Conservation (phyloP, 139 green algal species). For the Pseudopediastrum boryanum region DNA sequence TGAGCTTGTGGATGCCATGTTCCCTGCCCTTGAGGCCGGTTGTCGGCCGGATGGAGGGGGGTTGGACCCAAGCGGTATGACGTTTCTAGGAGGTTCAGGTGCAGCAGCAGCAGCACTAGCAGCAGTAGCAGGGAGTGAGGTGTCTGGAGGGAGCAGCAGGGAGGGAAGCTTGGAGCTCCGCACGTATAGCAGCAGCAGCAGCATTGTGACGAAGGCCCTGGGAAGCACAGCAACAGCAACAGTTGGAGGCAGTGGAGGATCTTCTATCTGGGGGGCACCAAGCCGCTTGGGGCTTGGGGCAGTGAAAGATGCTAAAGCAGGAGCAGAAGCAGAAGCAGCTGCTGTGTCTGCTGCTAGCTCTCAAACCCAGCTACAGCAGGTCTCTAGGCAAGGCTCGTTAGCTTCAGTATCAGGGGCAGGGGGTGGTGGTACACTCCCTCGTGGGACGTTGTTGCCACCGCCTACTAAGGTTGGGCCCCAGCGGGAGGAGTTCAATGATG, state of each 20-base stretch:
- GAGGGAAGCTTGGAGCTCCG: neutral
- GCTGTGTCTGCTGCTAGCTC: neutral
- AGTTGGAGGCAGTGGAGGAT: neutral
- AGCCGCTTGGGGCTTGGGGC: no score
- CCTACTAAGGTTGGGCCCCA: constrained; percentile 7
- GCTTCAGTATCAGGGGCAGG: constrained; percentile 2
- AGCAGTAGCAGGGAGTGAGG: constrained; percentile 6
- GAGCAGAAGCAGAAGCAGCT: neutral
- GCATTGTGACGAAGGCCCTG: neutral
- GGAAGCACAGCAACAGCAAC: neutral
- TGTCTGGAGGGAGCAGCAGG: neutral
- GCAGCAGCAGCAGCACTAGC: constrained; percentile 17
- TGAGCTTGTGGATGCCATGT: constrained; percentile 75
- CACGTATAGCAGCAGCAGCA: neutral
- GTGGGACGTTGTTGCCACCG: neutral
- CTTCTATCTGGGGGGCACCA: no score
- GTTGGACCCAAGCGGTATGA: neutral
- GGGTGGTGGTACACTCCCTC: neutral
- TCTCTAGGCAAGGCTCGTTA: no score
- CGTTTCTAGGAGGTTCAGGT: neutral
- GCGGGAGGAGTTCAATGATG: constrained; percentile 32
- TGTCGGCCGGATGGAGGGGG: neutral
- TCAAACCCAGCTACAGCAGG: no score
- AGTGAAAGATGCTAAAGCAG: no score
- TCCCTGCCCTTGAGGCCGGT: constrained; percentile 59